These are phyloP conservation scores for Coemansia reversa DNA, from an alignment of 192 early-diverging fungal species.

Conservation along the genomic window DNA sequence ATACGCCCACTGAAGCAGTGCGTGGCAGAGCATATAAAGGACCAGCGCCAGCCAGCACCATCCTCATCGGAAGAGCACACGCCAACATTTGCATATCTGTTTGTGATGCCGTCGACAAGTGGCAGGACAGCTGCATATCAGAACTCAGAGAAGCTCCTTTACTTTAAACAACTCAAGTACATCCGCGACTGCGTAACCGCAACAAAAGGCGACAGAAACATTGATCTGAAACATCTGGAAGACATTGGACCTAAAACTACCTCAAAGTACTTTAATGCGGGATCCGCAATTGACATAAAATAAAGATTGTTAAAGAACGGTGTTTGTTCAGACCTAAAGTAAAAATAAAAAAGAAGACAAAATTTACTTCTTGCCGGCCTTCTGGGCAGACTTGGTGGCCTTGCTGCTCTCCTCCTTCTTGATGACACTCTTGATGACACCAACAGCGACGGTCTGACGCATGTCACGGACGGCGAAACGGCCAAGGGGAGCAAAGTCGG, in stretches of 20 bases:
- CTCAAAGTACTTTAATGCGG: slow-evolving; percentile 35
- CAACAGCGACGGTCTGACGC: slow-evolving; percentile 96
- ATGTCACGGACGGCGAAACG: slow-evolving; percentile 98
- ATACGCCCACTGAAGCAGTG: neutral
- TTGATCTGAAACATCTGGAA: slow-evolving; percentile 16
- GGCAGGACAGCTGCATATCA: slow-evolving; percentile 65
- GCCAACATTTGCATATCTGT: slow-evolving; percentile 39
- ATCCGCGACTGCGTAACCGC: slow-evolving; percentile 35
- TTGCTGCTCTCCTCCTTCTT: slow-evolving; percentile 76
- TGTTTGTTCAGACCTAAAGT: slow-evolving; percentile 4
- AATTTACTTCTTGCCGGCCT: slow-evolving; percentile 79
- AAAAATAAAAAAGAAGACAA: slow-evolving; percentile 1
- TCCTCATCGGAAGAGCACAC: neutral
- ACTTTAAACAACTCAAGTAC: slow-evolving; percentile 51
- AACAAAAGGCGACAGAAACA: neutral
- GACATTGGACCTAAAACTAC: slow-evolving; percentile 11
- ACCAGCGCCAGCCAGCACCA: neutral
- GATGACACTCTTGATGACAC: slow-evolving; percentile 91
- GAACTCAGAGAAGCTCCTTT: slow-evolving; percentile 62
- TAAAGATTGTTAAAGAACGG: neutral
- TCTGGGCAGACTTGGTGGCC: slow-evolving; percentile 75
- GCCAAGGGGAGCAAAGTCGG: slow-evolving; percentile 91
- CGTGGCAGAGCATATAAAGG: neutral
- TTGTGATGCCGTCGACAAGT: slow-evolving; percentile 73
- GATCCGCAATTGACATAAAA: neutral